A percentile compares a stretch with the other conserved stretches of the same genome.
Evolutionary conservation across 305 asterid genomes (phyloP).

Genomic region (Ilex paraguariensis): DNA sequence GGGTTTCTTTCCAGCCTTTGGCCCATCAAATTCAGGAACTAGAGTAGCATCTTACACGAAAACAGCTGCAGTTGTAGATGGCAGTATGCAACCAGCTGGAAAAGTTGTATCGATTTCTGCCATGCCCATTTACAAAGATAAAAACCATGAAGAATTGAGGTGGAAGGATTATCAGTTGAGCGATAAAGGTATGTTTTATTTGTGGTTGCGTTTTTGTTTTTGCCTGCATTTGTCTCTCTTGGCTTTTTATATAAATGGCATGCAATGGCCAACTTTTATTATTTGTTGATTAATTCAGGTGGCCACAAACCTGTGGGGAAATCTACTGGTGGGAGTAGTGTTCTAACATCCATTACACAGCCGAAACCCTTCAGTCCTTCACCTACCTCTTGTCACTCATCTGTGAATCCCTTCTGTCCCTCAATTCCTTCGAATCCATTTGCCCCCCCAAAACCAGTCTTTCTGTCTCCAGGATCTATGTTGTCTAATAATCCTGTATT

Average conservation of each 20-base stretch:
- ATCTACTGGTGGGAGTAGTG: neutral
- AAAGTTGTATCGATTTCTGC: slow-evolving; percentile 8
- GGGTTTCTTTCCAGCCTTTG: neutral
- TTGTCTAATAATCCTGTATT: too few relatives aligned
- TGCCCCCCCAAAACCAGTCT: slow-evolving; percentile 3
- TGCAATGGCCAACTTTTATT: neutral
- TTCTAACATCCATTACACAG: neutral
- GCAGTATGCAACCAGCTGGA: slow-evolving; percentile 9
- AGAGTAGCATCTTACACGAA: slow-evolving; percentile 18
- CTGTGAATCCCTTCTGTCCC: neutral
- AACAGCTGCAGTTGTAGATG: slow-evolving; percentile 9
- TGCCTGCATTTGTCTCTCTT: neutral
- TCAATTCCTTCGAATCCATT: neutral
- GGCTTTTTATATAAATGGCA: too few relatives aligned
- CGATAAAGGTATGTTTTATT: slow-evolving; percentile 20
- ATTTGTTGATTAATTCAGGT: slow-evolving; percentile 15
- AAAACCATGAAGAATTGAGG: slow-evolving; percentile 33
- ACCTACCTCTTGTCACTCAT: neutral
- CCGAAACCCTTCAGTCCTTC: slow-evolving; percentile 2
- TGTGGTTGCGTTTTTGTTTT: neutral
- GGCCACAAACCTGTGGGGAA: neutral
- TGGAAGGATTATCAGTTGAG: slow-evolving; percentile 17
- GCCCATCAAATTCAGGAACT: slow-evolving; percentile 17
- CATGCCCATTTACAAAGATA: slow-evolving; percentile 21
- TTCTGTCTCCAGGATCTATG: too few relatives aligned